These are phyloP conservation scores for Cymbopogon flexuosus DNA, from an alignment of 202 grass and related monocot species.

Conservation along the genomic window DNA sequence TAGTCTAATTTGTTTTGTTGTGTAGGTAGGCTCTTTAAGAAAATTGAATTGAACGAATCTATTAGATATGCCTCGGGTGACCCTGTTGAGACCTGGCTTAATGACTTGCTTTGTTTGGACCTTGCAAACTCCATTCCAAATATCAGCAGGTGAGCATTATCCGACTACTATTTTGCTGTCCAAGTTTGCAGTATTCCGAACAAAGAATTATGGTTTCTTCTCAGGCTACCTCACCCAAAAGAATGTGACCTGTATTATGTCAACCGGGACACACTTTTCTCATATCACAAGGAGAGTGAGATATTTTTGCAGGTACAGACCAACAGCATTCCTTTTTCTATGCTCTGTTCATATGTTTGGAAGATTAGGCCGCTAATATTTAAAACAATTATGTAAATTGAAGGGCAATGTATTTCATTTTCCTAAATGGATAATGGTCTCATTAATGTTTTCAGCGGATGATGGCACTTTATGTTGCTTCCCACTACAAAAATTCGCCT, in stretches of 20 bases:
- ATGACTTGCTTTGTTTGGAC: slow-evolving; percentile 89
- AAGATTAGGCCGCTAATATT: not conserved
- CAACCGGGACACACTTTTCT: slow-evolving; percentile 94
- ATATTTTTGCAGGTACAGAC: slow-evolving; percentile 79
- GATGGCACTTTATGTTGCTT: slow-evolving; percentile 99
- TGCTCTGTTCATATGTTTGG: slow-evolving; percentile 7
- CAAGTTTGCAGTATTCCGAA: not conserved
- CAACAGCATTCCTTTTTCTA: not conserved
- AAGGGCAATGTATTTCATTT: slow-evolving; percentile 4
- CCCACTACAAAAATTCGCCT: slow-evolving; percentile 98
- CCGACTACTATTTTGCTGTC: slow-evolving; percentile 4
- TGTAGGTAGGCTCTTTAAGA: slow-evolving; percentile 91
- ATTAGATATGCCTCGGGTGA: slow-evolving; percentile 93
- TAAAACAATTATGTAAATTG: not conserved
- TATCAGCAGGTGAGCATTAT: slow-evolving; percentile 67
- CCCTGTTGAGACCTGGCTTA: slow-evolving; percentile 89
- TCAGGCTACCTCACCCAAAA: slow-evolving; percentile 68
- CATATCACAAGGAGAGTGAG: slow-evolving; percentile 92
- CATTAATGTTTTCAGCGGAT: slow-evolving; percentile 72
- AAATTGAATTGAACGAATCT: slow-evolving; percentile 88
- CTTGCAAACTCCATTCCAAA: slow-evolving; percentile 79
- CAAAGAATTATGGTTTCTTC: slow-evolving; percentile 16
- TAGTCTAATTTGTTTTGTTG: slow-evolving; percentile 34
- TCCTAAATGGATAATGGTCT: slow-evolving; percentile 21
- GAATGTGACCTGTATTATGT: slow-evolving; percentile 95